Conservation (phyloP, 176 grass and related monocot species). For the Dendrocalamus sinicus region DNA sequence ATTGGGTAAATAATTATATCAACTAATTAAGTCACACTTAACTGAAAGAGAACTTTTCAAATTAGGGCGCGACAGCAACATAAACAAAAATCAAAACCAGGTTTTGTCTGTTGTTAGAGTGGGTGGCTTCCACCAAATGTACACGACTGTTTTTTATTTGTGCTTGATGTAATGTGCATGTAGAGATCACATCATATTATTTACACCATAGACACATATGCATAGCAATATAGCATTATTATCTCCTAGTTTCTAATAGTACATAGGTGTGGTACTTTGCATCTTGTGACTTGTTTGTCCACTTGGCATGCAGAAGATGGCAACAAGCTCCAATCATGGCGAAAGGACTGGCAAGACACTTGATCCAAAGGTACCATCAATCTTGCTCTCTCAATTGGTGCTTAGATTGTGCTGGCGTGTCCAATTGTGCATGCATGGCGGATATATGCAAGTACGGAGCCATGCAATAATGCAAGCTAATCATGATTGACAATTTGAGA, state of each 20-base stretch:
- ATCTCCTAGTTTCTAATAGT: background rate
- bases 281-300: conserved; percentile 7
- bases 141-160: conserved; percentile 40
- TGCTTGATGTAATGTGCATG: conserved; percentile 47
- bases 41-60: conserved; percentile 42
- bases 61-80: conserved; percentile 53
- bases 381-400: background rate
- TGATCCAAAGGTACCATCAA: conserved; percentile 63
- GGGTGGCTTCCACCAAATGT: conserved; percentile 56
- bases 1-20: conserved; percentile 35
- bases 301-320: conserved; percentile 53
- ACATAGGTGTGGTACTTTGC: background rate
- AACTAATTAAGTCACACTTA: conserved; percentile 32
- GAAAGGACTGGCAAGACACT: conserved; percentile 60
- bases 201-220: conserved; percentile 3
- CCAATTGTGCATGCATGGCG: background rate
- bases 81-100: conserved; percentile 42
- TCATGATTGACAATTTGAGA: background rate
- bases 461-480: conserved; percentile 29
- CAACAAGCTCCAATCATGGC: conserved; percentile 44
- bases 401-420: background rate
- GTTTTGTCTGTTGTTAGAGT: conserved; percentile 51
- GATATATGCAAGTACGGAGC: background rate
- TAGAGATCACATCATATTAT: conserved; percentile 20
- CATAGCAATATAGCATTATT: background rate